These are phyloP conservation scores for Triglochin maritima DNA, from an alignment of 106 monocot genomes.

Conservation along the genomic window DNA sequence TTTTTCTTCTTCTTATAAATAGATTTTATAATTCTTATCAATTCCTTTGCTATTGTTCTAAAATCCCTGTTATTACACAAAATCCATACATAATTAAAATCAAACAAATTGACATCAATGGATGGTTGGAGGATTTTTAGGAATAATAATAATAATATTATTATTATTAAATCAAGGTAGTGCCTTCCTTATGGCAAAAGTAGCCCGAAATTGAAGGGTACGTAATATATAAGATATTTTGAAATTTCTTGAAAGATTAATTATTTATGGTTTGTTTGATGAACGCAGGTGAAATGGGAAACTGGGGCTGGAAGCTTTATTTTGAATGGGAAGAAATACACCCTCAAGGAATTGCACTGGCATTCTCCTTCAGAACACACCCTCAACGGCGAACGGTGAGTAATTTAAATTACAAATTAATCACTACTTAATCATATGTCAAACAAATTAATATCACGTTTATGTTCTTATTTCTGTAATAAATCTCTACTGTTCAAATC, in stretches of 20 bases:
- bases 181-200: background rate
- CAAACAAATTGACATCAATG: no score
- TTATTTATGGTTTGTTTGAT: background rate
- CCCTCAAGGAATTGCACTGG: conserved; percentile 38
- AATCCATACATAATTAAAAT: no score
- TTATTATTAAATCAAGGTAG: no score
- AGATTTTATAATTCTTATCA: no score
- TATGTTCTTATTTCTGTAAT: background rate
- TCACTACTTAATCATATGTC: no score
- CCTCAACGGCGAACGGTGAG: conserved; percentile 29
- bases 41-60: no score
- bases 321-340: conserved; percentile 38
- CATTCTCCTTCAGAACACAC: conserved; percentile 65
- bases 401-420: background rate
- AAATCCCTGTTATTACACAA: no score
- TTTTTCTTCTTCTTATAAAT: no score
- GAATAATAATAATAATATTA: no score
- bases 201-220: background rate
- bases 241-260: background rate
- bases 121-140: no score
- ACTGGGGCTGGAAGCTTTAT: conserved; percentile 13
- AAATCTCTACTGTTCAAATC: no score
- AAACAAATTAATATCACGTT: no score
- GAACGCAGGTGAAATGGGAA: conserved; percentile 29
- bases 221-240: background rate